Base-by-base conservation (phyloP, 345 rosid genomes). In the Arabis alpina region DNA sequence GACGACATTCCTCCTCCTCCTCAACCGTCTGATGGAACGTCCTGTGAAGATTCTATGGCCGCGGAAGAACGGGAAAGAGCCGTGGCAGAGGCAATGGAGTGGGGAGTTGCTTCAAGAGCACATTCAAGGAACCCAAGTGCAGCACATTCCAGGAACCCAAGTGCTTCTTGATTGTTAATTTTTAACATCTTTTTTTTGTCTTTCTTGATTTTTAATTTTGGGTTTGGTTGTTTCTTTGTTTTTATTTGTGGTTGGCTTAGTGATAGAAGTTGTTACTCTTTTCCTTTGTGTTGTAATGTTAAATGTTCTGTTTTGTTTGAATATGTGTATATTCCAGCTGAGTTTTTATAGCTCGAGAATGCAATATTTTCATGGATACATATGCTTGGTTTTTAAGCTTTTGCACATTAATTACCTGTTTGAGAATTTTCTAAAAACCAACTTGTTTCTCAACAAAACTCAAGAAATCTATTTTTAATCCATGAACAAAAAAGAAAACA, bases 71-170 rank as follows among this genome's bases (percentile, higher is more conserved):
- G 91, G 36, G 68, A 81, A 75, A 62, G 67, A 61, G 92, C 87
- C 3, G 88, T 85, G 52, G 86, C 86, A 9, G 92, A 89, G 73
- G 92, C 92, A 48, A 82, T 87, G 32, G 90, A 85, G 49, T 86
- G 88, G 86, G 90, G 84, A 15, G 80, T 84, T 1, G 76, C 70
- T 76, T 81, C 87, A 3, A 78, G 84, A 65, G 79, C 75, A 1
- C 64, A 68, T 15, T 59, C 82, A 3, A 73, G 77, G 36, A 36
- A 69, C 47, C 68, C 68, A 48, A 63, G 68, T 36, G 68, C 68
- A 72, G 77, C 73, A 3, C 65, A 66, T 25, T 56, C 82, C 10
- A 73, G 76, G 19, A 39, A 69, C 54, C 77, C 77, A 42, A 74
- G 78, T 67, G 78, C 62, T 66, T 74, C 77, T 59, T 72, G 59